Conservation (phyloP, 2,329 filamentous ascomycete genomes). For the Lasiodiplodia gonubiensis region DNA sequence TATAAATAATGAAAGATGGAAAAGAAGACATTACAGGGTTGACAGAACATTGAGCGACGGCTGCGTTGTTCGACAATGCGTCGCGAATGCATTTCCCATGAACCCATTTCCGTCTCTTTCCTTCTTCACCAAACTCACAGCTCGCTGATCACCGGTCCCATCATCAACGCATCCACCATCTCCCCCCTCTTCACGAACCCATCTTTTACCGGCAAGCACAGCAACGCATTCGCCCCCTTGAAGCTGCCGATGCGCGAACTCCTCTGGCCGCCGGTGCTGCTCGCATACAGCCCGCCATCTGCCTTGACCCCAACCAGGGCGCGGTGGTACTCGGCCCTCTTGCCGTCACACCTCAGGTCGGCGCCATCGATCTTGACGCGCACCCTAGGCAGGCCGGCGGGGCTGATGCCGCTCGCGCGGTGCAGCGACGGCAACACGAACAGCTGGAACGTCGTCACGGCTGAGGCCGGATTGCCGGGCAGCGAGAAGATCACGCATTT, state of each 20-base stretch:
- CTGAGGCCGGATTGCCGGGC: constrained; percentile 92
- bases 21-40: background rate
- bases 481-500: constrained; percentile 81
- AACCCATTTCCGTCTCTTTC: too few relatives aligned
- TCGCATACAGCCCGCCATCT: constrained; percentile 74
- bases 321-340: constrained; percentile 88
- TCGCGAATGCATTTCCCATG: background rate
- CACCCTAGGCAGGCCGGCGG: constrained; percentile 73
- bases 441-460: constrained; percentile 89
- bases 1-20: background rate
- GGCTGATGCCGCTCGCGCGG: constrained; percentile 71
- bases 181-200: constrained; percentile 71
- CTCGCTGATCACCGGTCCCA: constrained; percentile 61
- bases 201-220: constrained; percentile 73
- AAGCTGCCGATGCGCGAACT: constrained; percentile 90
- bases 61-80: background rate
- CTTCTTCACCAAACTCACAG: constrained; percentile 25
- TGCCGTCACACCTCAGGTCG: constrained; percentile 71
- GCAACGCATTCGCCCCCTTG: constrained; percentile 82
- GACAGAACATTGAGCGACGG: background rate
- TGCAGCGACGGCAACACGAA: constrained; percentile 91
- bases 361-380: constrained; percentile 74
- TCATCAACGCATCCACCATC: constrained; percentile 77
- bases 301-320: constrained; percentile 68
- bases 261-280: constrained; percentile 86